phyloP scores from a whole-genome alignment of 805 yeast species.

The Hanseniaspora singularis region DNA sequence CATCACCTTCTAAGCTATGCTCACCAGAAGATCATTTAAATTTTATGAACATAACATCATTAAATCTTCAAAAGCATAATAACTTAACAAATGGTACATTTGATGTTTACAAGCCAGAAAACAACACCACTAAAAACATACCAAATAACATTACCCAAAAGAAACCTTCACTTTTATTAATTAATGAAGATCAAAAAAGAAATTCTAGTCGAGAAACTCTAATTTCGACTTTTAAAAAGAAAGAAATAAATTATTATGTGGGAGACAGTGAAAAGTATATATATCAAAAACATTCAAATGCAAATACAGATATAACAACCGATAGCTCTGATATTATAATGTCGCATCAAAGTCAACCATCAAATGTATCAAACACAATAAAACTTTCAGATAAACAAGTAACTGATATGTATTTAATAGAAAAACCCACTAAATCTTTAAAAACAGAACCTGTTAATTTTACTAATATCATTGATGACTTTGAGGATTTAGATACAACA shows the following conservation, averaged over 20 bases:
- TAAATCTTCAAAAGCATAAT: conserved; percentile 4
- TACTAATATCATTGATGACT: too few relatives aligned
- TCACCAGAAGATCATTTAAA: background rate
- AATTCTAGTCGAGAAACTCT: too few relatives aligned
- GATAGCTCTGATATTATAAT: conserved; percentile 9
- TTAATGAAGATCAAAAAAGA: too few relatives aligned
- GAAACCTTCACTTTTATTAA: too few relatives aligned
- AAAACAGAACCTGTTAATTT: too few relatives aligned
- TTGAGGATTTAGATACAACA: too few relatives aligned
- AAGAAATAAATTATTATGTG: too few relatives aligned
- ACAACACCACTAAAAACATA: background rate
- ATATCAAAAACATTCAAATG: background rate
- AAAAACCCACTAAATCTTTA: background rate
- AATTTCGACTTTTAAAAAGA: too few relatives aligned
- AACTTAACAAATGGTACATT: background rate
- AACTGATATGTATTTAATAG: background rate
- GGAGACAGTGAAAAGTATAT: background rate
- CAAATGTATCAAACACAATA: conserved; percentile 4
- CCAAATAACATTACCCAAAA: too few relatives aligned
- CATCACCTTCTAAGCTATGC: conserved; percentile 5
- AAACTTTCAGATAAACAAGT: background rate
- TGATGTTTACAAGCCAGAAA: background rate
- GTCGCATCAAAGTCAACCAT: conserved; percentile 15
- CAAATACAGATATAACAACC: conserved; percentile 3
- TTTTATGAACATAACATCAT: conserved; percentile 10